Evolutionary conservation across 352 stramenopile species (phyloP).

Genomic region (Globisporangium yorkense): DNA sequence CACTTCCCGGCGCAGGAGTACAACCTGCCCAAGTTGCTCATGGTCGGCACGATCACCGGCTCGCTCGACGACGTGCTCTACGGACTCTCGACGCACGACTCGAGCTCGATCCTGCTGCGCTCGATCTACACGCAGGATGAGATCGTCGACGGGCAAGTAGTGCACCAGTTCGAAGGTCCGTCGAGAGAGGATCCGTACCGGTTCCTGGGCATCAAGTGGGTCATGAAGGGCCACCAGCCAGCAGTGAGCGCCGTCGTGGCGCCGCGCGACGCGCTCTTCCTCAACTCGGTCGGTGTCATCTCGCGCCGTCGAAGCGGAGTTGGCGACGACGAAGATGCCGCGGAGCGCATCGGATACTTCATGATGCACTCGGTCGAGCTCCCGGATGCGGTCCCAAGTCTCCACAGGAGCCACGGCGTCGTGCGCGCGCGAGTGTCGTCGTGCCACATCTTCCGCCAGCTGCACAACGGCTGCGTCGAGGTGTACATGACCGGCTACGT

Average conservation of each 20-base stretch:
- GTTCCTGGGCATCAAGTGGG: conserved; percentile 48
- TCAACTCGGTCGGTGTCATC: conserved; percentile 29
- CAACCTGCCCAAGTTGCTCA: conserved; percentile 33
- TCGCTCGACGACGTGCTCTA: conserved; percentile 65
- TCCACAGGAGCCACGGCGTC: conserved; percentile 8
- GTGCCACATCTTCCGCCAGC: conserved; percentile 31
- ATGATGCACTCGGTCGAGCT: conserved; percentile 12
- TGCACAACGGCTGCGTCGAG: conserved; percentile 23
- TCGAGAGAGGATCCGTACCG: conserved; percentile 27
- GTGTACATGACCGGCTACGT: conserved; percentile 39
- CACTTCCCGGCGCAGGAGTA: conserved; percentile 9
- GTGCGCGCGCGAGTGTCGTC: conserved; percentile 34
- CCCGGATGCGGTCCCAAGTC: conserved; percentile 17
- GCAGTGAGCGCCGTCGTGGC: conserved; percentile 24
- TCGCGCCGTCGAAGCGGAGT: not conserved
- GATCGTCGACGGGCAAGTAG: conserved; percentile 32
- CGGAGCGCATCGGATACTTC: conserved; percentile 13
- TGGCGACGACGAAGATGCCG: not conserved
- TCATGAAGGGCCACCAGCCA: conserved; percentile 30
- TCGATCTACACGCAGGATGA: conserved; percentile 28
- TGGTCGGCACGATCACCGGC: conserved; percentile 35
- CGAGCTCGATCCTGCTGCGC: conserved; percentile 34
- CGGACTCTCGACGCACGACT: conserved; percentile 33
- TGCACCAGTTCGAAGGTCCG: conserved; percentile 24
- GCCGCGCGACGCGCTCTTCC: conserved; percentile 33